Evolutionary conservation across 2,329 filamentous ascomycete genomes (phyloP).

Genomic region (Fragosphaeria purpurea): DNA sequence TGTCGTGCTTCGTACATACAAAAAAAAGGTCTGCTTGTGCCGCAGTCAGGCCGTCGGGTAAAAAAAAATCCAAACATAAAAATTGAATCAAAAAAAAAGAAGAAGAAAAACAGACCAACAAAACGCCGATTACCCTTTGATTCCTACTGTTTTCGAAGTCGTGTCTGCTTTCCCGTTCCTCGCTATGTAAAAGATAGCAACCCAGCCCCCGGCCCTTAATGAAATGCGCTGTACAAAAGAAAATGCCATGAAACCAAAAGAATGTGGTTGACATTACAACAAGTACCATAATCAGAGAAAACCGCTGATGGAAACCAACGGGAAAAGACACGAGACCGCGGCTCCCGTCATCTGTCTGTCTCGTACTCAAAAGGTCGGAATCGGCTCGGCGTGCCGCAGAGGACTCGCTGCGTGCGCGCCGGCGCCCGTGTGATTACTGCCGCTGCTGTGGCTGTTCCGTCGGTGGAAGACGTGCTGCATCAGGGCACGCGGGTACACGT

Average conservation of each 20-base stretch:
- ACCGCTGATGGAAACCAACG: no score
- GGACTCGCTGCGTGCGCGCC: slow-evolving; percentile 12
- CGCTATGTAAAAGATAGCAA: no score
- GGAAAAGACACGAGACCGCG: neutral
- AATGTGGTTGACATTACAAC: no score
- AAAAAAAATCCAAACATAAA: neutral
- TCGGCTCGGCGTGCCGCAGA: slow-evolving; percentile 14
- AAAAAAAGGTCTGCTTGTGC: no score
- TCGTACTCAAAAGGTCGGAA: slow-evolving; percentile 13
- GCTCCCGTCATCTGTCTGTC: neutral
- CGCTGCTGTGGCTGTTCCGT: slow-evolving; percentile 18
- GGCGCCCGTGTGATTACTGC: slow-evolving; percentile 3
- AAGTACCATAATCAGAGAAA: no score
- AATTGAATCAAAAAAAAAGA: neutral
- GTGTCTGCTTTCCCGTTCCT: no score
- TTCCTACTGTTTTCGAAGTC: no score
- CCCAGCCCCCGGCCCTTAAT: no score
- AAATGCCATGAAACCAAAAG: no score
- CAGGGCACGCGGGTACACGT: slow-evolving; percentile 24
- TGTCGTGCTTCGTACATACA: no score
- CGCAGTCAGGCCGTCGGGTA: no score
- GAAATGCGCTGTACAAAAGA: no score
- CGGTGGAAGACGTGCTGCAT: slow-evolving; percentile 25
- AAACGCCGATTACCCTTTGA: neutral
- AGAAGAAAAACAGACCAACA: neutral